Conservation (phyloP, 305 asterid genomes). For the Fraxinus albicans region DNA sequence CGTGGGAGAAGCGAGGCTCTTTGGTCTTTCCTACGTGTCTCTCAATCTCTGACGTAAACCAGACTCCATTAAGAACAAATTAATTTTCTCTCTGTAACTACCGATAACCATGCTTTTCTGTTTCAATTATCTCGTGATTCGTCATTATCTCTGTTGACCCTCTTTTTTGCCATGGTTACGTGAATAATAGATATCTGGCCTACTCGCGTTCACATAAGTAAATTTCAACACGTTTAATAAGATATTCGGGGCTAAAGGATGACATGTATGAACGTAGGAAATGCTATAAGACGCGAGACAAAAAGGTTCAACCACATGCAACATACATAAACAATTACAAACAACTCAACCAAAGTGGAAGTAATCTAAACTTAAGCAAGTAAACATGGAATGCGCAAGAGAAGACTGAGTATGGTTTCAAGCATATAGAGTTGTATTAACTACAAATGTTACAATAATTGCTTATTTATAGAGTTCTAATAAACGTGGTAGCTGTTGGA, state of each 20-base stretch:
- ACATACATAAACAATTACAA: neutral
- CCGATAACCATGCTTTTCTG: slow-evolving; percentile 6
- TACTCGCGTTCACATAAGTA: neutral
- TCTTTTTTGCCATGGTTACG: neutral
- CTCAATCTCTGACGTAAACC: slow-evolving; percentile 33
- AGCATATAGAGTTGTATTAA: neutral
- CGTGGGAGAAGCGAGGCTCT: slow-evolving; percentile 39
- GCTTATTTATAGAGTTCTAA: neutral
- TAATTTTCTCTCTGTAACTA: neutral
- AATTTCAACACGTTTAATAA: neutral
- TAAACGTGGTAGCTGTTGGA: neutral
- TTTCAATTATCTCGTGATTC: neutral
- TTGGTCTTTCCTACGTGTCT: slow-evolving; percentile 38
- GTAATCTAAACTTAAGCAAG: neutral
- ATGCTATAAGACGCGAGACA: neutral
- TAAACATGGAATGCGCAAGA: neutral
- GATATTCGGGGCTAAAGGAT: no score
- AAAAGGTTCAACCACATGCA: neutral
- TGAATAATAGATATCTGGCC: neutral
- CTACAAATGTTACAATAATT: neutral
- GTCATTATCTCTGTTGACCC: neutral
- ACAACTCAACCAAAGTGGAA: no score
- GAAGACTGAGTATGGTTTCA: neutral
- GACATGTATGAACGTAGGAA: neutral
- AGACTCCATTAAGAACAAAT: slow-evolving; percentile 1